These are phyloP conservation scores for Penicillium manginii DNA, from an alignment of 495 filamentous ascomycete genomes.

Conservation along the genomic window DNA sequence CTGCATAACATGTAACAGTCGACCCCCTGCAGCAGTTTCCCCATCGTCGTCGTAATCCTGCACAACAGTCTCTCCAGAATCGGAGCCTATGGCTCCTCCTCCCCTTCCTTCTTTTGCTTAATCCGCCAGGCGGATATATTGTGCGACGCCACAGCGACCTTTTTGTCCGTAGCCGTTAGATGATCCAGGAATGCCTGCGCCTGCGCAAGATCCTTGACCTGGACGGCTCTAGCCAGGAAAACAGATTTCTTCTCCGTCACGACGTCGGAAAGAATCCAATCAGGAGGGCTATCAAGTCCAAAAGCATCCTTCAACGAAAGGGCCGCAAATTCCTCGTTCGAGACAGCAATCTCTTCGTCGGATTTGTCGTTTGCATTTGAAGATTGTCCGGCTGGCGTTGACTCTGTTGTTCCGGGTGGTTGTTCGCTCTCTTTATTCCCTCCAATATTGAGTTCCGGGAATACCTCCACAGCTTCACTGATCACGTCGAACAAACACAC, in stretches of 20 bases:
- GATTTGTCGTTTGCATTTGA: slow-evolving; percentile 15
- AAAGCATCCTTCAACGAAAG: slow-evolving; percentile 40
- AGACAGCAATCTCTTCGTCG: slow-evolving; percentile 16
- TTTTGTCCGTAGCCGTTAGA: slow-evolving; percentile 78
- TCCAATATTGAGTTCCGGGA: slow-evolving; percentile 52
- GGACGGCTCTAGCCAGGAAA: slow-evolving; percentile 77
- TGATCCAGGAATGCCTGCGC: slow-evolving; percentile 71
- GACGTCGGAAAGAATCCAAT: slow-evolving; percentile 73
- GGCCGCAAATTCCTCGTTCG: slow-evolving; percentile 26
- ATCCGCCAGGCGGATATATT: slow-evolving; percentile 81
- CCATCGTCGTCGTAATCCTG: slow-evolving; percentile 97
- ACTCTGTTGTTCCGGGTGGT: slow-evolving; percentile 1
- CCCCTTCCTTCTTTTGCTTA: slow-evolving; percentile 41
- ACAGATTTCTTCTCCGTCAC: slow-evolving; percentile 83
- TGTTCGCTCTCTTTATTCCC: slow-evolving; percentile 25
- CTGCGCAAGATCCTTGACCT: slow-evolving; percentile 67
- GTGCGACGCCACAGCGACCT: slow-evolving; percentile 82
- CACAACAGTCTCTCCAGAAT: slow-evolving; percentile 58
- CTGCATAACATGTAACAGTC: slow-evolving; percentile 87
- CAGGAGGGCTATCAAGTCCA: slow-evolving; percentile 47
- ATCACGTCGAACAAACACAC: slow-evolving; percentile 90
- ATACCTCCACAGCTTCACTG: slow-evolving; percentile 54
- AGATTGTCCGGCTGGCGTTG: slow-evolving; percentile 9
- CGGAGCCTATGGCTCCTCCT: slow-evolving; percentile 27
- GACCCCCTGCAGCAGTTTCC: slow-evolving; percentile 88